Evolutionary conservation across 2,329 filamentous ascomycete species (phyloP).

Genomic region (Phoma sp.): DNA sequence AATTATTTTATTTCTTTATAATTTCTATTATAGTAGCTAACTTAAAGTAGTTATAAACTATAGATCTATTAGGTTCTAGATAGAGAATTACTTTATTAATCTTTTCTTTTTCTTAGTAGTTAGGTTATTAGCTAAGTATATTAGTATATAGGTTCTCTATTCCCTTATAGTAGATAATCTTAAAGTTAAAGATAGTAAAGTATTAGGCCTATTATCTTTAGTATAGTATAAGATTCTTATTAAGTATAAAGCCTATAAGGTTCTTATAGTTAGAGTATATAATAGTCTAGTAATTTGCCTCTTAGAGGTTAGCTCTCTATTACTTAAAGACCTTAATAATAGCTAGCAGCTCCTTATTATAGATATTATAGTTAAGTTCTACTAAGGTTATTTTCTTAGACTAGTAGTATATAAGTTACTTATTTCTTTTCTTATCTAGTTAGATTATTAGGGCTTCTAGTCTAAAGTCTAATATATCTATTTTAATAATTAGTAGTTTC

Average conservation of each 20-base stretch:
- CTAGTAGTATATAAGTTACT: neutral
- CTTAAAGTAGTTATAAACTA: neutral
- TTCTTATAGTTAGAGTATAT: constrained; percentile 12
- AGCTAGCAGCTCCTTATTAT: neutral
- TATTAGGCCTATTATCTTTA: constrained; percentile 2
- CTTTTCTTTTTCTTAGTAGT: neutral
- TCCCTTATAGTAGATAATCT: constrained; percentile 12
- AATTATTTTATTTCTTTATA: neutral
- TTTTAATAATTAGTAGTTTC: neutral
- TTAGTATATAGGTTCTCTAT: constrained; percentile 2
- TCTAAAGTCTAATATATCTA: neutral
- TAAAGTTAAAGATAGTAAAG: constrained; percentile 8
- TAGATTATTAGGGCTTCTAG: neutral
- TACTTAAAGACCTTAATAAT: constrained; percentile 1
- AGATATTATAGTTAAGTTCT: neutral
- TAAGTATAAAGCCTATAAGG: constrained; percentile 10
- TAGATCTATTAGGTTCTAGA: neutral
- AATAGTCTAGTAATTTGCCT: neutral
- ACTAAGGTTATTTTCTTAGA: neutral
- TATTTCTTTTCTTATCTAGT: neutral
- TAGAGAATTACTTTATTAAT: neutral
- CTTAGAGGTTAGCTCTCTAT: constrained; percentile 10
- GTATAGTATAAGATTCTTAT: neutral
- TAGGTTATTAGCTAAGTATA: neutral
- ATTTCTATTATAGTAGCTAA: neutral